Percentiles rank a stretch among this genome's conserved stretches.
Conservation (phyloP, 495 filamentous ascomycete genomes). For the Patellaria atrata region DNA sequence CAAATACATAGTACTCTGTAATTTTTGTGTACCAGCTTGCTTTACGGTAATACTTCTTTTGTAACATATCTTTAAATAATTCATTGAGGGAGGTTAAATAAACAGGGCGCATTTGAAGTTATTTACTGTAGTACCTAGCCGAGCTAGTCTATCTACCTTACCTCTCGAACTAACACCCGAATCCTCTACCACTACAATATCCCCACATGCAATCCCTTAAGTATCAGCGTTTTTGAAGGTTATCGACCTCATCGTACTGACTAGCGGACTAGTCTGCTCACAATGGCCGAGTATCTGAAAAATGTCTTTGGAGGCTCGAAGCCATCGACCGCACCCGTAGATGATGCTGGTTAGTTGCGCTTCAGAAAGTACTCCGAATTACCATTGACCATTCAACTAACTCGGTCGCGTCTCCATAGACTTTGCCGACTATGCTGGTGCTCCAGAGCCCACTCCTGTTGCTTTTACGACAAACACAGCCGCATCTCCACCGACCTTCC, state of each 20-base stretch:
- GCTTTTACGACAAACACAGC: conserved; percentile 29
- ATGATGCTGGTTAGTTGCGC: conserved; percentile 17
- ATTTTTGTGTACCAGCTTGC: too few relatives aligned
- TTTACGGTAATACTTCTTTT: too few relatives aligned
- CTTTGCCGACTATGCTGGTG: conserved; percentile 36
- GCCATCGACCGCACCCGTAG: conserved; percentile 15
- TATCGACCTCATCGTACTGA: not conserved
- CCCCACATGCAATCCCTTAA: too few relatives aligned
- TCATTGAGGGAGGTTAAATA: too few relatives aligned
- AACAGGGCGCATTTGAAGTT: too few relatives aligned
- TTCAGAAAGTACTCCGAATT: not conserved
- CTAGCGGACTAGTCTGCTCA: not conserved
- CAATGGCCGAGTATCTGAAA: conserved; percentile 27
- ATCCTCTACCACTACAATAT: too few relatives aligned
- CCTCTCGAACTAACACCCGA: too few relatives aligned
- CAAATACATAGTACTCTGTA: too few relatives aligned
- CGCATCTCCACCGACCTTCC: conserved; percentile 34
- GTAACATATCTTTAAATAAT: too few relatives aligned
- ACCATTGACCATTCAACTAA: conserved; percentile 3
- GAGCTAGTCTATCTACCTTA: too few relatives aligned
- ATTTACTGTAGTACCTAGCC: too few relatives aligned
- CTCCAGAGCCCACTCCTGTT: conserved; percentile 25
- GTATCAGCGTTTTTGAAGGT: too few relatives aligned
- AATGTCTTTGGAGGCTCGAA: conserved; percentile 24
- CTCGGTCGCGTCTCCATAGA: conserved; percentile 20